These are phyloP conservation scores for Pulveroboletus sp. DNA, from an alignment of 768 basidiomycete genomes.

Conservation along the genomic window DNA sequence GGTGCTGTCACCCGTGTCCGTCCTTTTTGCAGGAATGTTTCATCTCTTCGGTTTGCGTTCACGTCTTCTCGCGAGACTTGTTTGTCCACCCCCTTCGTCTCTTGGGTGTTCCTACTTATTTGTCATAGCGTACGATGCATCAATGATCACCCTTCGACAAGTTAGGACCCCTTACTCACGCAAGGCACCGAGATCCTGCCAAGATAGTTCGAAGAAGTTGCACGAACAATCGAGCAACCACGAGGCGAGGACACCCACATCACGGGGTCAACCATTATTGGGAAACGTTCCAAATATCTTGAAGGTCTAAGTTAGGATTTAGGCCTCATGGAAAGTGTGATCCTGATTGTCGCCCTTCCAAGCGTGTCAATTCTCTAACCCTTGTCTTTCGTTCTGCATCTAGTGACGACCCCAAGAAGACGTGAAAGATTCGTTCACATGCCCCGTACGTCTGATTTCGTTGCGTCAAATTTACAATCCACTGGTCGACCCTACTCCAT, in stretches of 20 bases:
- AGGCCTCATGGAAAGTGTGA: too few relatives aligned
- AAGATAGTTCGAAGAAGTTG: conserved; percentile 35
- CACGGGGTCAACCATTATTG: too few relatives aligned
- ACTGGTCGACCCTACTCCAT: too few relatives aligned
- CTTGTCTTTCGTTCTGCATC: too few relatives aligned
- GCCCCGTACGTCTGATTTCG: not conserved
- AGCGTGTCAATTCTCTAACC: too few relatives aligned
- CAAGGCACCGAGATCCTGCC: conserved; percentile 9
- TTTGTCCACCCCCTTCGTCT: not conserved
- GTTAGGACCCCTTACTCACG: not conserved
- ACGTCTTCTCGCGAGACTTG: conserved; percentile 40
- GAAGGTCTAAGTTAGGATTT: too few relatives aligned
- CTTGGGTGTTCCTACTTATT: not conserved
- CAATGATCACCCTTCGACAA: conserved; percentile 8
- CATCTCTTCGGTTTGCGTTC: conserved; percentile 16
- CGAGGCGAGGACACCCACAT: too few relatives aligned
- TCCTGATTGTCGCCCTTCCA: too few relatives aligned
- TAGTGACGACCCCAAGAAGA: not conserved
- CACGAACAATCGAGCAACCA: conserved; percentile 2
- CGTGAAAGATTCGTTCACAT: not conserved
- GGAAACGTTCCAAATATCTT: too few relatives aligned
- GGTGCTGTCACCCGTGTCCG: too few relatives aligned
- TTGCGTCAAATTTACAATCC: too few relatives aligned
- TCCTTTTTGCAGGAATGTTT: conserved; percentile 7
- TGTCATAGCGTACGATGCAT: conserved; percentile 23